Percentiles rank a stretch among this genome's conserved stretches.
These are phyloP conservation scores for Intubia oerlemansii DNA, from an alignment of 2,329 filamentous ascomycete species.

Conservation along the genomic window DNA sequence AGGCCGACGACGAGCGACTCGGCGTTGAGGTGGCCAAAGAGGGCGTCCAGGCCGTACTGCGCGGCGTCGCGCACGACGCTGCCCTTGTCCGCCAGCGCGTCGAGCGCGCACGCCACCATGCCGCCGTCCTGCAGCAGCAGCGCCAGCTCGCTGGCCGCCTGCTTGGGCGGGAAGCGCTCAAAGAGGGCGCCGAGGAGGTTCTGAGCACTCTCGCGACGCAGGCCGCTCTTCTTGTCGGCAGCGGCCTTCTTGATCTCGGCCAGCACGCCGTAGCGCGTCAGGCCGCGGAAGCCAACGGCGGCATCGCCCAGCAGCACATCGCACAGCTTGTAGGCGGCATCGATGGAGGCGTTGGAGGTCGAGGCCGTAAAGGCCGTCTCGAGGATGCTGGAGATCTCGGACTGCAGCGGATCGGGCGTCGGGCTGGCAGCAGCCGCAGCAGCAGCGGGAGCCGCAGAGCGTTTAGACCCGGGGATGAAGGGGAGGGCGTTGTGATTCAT, in stretches of 20 bases:
- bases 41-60: constrained; percentile 78
- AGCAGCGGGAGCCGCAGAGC: too few relatives aligned
- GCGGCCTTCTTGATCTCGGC: constrained; percentile 50
- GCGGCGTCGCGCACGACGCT: constrained; percentile 75
- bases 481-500: constrained; percentile 9
- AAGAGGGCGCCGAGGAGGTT: constrained; percentile 87
- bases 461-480: constrained; percentile 9
- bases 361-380: constrained; percentile 47
- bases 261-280: constrained; percentile 30
- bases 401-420: constrained; percentile 22
- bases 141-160: constrained; percentile 59
- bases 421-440: too few relatives aligned
- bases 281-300: constrained; percentile 27
- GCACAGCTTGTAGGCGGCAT: constrained; percentile 39
- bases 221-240: constrained; percentile 78
- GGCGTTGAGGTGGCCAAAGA: constrained; percentile 58
- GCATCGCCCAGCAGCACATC: constrained; percentile 29
- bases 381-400: constrained; percentile 44
- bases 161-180: constrained; percentile 63
- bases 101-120: constrained; percentile 51
- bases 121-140: constrained; percentile 66
- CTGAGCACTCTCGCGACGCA: constrained; percentile 75
- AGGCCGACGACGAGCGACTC: constrained; percentile 72
- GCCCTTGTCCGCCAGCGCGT: constrained; percentile 78
- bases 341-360: constrained; percentile 47